Conservation (phyloP, 371 early-diverging fungal genomes). For the Apophysomyces sp. region DNA sequence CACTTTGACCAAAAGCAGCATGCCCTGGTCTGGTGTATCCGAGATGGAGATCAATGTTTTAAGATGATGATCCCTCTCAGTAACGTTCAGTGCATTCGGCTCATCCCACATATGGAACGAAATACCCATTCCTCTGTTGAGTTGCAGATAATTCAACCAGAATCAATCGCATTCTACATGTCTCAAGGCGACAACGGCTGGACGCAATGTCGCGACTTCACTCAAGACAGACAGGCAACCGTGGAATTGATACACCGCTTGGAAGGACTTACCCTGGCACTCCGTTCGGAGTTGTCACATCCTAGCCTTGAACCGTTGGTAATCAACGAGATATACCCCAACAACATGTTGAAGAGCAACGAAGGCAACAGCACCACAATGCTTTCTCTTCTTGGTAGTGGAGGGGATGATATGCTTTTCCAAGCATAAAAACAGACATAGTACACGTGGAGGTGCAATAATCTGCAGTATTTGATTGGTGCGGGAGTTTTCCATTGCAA, state of each 20-base stretch:
- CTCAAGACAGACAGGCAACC: slow-evolving; percentile 64
- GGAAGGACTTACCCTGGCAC: slow-evolving; percentile 1
- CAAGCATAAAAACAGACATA: not conserved
- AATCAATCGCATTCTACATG: slow-evolving; percentile 51
- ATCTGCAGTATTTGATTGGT: not conserved
- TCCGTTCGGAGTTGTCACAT: not conserved
- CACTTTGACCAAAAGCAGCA: slow-evolving; percentile 48
- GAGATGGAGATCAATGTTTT: slow-evolving; percentile 57
- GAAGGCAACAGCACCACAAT: not conserved
- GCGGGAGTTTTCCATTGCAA: slow-evolving; percentile 3
- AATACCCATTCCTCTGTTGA: slow-evolving; percentile 6
- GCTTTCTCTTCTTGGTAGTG: slow-evolving; percentile 2
- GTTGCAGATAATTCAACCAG: slow-evolving; percentile 16
- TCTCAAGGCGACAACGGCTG: slow-evolving; percentile 31
- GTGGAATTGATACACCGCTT: slow-evolving; percentile 11
- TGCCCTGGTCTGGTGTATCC: slow-evolving; percentile 61
- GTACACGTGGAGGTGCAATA: not conserved
- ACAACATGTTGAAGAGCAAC: not conserved
- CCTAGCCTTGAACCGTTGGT: not conserved
- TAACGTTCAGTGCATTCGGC: slow-evolving; percentile 49
- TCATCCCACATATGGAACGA: slow-evolving; percentile 15
- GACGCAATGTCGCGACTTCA: slow-evolving; percentile 72
- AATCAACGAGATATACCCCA: not conserved
- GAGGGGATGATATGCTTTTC: not conserved
- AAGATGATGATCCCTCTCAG: slow-evolving; percentile 64